These are phyloP conservation scores for Kwoniella botswanensis DNA, from an alignment of 768 basidiomycete species.

Conservation along the genomic window DNA sequence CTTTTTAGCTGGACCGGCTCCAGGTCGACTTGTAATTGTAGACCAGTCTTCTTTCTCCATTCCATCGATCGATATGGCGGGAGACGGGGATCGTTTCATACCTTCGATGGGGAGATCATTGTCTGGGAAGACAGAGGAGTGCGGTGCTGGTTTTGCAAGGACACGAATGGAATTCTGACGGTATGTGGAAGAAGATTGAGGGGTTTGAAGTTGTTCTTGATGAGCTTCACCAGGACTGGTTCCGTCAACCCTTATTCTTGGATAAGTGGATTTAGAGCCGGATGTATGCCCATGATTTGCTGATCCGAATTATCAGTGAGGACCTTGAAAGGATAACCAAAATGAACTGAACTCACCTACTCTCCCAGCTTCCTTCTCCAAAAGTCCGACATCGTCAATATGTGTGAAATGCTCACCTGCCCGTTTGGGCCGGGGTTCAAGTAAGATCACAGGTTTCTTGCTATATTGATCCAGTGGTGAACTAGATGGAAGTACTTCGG, in stretches of 20 bases:
- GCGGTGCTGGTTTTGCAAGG: neutral
- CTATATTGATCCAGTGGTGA: conserved; percentile 27
- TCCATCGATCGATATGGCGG: neutral
- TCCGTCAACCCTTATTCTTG: neutral
- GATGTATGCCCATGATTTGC: no score
- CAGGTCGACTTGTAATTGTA: neutral
- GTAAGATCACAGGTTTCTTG: neutral
- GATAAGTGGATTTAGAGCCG: neutral
- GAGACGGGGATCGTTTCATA: neutral
- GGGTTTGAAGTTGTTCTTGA: conserved; percentile 5
- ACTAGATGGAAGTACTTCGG: conserved; percentile 29
- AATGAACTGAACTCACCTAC: neutral
- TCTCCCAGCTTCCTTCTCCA: conserved; percentile 5
- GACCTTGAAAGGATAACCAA: no score
- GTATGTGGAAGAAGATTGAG: neutral
- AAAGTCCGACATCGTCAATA: neutral
- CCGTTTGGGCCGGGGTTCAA: neutral
- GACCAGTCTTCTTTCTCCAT: neutral
- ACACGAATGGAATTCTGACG: no score
- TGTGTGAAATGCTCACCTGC: neutral
- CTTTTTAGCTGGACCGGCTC: neutral
- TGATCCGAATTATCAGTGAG: no score
- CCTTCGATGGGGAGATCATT: neutral
- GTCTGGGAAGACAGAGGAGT: neutral
- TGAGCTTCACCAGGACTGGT: neutral